These are phyloP conservation scores for Candida qinlingensis DNA, from an alignment of 805 yeast species.

Conservation along the genomic window DNA sequence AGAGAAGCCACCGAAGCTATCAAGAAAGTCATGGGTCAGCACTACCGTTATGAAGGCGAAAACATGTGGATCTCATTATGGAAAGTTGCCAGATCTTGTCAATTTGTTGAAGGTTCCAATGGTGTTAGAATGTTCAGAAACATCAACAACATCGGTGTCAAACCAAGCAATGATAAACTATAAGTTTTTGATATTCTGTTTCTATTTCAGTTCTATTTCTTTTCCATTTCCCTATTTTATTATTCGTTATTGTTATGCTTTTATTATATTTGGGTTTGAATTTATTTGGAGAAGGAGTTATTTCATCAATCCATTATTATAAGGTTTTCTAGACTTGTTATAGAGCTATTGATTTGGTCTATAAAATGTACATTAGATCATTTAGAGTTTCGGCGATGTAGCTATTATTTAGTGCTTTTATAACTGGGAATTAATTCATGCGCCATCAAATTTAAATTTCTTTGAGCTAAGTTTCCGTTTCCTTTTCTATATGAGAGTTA, in stretches of 20 bases:
- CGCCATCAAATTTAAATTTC: no score
- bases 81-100: slow-evolving; percentile 58
- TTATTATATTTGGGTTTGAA: no score
- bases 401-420: not conserved
- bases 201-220: not conserved
- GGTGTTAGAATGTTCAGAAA: slow-evolving; percentile 69
- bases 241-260: not conserved
- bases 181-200: not conserved
- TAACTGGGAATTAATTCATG: no score
- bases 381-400: not conserved
- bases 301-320: not conserved
- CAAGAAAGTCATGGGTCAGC: slow-evolving; percentile 79
- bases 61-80: slow-evolving; percentile 55
- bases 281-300: no score
- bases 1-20: slow-evolving; percentile 74
- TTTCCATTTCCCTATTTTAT: not conserved
- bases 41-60: slow-evolving; percentile 58
- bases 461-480: no score
- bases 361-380: not conserved
- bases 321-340: not conserved
- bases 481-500: no score
- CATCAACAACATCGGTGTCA: slow-evolving; percentile 39
- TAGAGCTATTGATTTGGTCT: not conserved
- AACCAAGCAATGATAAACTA: slow-evolving; percentile 19
- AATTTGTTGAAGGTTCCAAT: slow-evolving; percentile 62